phyloP scores from a whole-genome alignment of 352 stramenopile genomes.

The Globisporangium spiculum region DNA sequence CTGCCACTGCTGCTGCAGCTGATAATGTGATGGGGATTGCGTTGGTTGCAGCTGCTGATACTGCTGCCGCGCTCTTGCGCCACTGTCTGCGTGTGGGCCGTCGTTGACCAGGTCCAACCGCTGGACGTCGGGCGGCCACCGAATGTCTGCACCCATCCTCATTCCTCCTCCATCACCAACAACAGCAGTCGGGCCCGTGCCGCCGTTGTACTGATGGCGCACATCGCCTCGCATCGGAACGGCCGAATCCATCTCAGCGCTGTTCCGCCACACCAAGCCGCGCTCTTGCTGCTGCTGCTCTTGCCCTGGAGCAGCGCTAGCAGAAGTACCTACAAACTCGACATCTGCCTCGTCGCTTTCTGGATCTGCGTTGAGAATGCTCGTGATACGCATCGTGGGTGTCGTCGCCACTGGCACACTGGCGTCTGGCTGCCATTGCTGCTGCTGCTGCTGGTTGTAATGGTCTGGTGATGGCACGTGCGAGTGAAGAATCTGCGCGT shows the following conservation, averaged over 20 bases:
- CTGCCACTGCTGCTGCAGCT: not conserved
- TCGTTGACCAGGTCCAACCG: not conserved
- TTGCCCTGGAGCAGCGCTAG: not conserved
- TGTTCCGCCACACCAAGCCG: not conserved
- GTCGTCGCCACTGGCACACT: not conserved
- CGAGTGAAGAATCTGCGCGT: not conserved
- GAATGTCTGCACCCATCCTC: not conserved
- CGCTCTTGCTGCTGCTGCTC: not conserved
- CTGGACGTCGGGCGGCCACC: not conserved
- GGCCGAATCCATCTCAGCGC: not conserved
- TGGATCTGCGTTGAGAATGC: conserved; percentile 5
- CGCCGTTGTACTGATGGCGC: not conserved
- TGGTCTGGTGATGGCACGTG: not conserved
- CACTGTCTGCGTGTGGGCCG: not conserved
- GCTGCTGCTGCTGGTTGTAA: not conserved
- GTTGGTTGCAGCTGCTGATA: not conserved
- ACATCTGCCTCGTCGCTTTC: conserved; percentile 3
- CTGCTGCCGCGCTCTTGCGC: not conserved
- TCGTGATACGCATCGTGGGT: conserved; percentile 1
- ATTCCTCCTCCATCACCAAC: not conserved
- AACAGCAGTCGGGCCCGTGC: not conserved
- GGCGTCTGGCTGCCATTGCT: not conserved
- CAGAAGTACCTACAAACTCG: not conserved
- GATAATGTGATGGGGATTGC: not conserved
- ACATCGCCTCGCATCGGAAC: not conserved